Evolutionary conservation across 441 rosid genomes (phyloP).

Genomic region (Brassica hybrid): DNA sequence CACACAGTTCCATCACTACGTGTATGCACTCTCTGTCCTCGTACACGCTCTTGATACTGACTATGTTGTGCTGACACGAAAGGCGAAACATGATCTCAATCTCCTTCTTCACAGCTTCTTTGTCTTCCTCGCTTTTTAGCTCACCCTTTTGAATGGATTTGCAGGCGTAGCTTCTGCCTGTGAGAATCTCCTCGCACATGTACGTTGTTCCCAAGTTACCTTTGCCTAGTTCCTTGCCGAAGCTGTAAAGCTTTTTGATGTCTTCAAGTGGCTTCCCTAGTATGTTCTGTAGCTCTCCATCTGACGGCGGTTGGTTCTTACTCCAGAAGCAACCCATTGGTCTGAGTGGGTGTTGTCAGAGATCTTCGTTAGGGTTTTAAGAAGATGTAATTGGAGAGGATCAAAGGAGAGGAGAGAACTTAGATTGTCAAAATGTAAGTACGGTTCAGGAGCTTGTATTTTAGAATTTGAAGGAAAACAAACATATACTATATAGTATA

Average conservation of each 20-base stretch:
- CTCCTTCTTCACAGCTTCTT: slow-evolving; percentile 10
- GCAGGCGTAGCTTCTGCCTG: slow-evolving; percentile 60
- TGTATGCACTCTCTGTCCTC: neutral
- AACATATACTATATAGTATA: neutral
- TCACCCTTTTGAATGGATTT: slow-evolving; percentile 48
- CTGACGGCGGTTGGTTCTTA: neutral
- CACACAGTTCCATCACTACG: neutral
- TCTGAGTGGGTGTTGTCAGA: neutral
- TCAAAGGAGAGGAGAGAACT: neutral
- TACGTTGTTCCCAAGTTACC: slow-evolving; percentile 82
- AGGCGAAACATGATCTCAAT: neutral
- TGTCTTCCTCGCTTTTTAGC: neutral
- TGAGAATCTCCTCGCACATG: slow-evolving; percentile 55
- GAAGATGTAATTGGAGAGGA: neutral
- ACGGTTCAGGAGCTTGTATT: neutral
- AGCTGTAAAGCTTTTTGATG: neutral
- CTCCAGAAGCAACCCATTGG: slow-evolving; percentile 8
- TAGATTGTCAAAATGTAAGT: neutral
- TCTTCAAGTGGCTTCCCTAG: slow-evolving; percentile 45
- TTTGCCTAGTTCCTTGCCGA: slow-evolving; percentile 70
- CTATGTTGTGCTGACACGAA: neutral
- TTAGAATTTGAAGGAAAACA: neutral
- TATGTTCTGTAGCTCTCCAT: slow-evolving; percentile 28
- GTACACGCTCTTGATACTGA: neutral
- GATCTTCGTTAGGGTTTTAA: neutral